These are phyloP conservation scores for Thymus quinquecostatus DNA, from an alignment of 257 asterid species.

Conservation along the genomic window DNA sequence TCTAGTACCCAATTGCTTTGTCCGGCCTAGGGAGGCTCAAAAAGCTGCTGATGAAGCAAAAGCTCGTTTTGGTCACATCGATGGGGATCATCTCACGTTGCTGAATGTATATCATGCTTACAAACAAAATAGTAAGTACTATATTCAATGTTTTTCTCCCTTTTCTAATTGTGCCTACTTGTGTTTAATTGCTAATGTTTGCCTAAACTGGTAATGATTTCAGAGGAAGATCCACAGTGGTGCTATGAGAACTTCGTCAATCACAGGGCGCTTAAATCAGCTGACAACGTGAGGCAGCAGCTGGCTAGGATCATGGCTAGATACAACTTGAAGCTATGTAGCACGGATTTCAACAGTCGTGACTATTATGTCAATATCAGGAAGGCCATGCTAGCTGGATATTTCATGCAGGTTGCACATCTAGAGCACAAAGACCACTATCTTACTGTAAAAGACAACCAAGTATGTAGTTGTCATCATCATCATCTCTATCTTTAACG, in stretches of 20 bases:
- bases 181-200: constrained; percentile 26
- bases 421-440: constrained; percentile 89
- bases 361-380: constrained; percentile 94
- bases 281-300: constrained; percentile 95
- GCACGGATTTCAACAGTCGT: constrained; percentile 95
- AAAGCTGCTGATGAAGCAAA: constrained; percentile 99
- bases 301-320: constrained; percentile 93
- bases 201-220: constrained; percentile 6
- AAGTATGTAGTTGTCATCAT: constrained; percentile 44
- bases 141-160: background rate
- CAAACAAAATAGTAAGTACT: constrained; percentile 84
- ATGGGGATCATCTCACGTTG: constrained; percentile 94
- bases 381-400: constrained; percentile 99
- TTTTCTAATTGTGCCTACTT: background rate
- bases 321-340: constrained; percentile 88
- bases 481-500: background rate
- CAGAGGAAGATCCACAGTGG: constrained; percentile 96
- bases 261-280: constrained; percentile 81
- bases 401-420: constrained; percentile 99
- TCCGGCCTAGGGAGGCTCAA: constrained; percentile 99
- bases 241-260: constrained; percentile 90
- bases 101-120: constrained; percentile 93
- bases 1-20: constrained; percentile 99
- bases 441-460: constrained; percentile 95
- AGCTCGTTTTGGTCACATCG: constrained; percentile 94